phyloP scores from a whole-genome alignment of 2,329 filamentous ascomycete species.

The Gnomoniopsis sp. region DNA sequence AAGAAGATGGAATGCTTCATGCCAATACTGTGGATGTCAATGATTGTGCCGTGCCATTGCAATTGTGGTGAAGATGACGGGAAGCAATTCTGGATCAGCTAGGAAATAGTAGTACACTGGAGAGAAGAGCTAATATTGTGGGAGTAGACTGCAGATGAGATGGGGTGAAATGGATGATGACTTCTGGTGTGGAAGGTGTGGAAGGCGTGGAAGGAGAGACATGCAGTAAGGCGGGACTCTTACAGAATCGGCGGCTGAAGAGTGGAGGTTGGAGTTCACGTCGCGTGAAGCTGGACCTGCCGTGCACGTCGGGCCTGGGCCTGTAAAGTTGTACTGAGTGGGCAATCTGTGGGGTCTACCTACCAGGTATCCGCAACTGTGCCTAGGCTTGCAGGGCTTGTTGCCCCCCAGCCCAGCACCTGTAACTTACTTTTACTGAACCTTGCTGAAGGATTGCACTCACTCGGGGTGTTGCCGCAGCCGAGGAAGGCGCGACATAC shows the following conservation, averaged over 20 bases:
- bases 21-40: constrained; percentile 2
- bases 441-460: no score
- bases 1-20: not conserved
- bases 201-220: not conserved
- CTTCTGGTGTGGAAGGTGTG: not conserved
- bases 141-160: not conserved
- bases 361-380: no score
- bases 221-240: not conserved
- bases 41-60: constrained; percentile 4
- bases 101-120: not conserved
- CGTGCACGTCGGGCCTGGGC: no score
- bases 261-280: not conserved
- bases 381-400: not conserved
- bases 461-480: no score
- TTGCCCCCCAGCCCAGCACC: no score
- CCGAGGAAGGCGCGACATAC: not conserved
- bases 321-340: no score
- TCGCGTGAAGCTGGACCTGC: not conserved
- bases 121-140: not conserved
- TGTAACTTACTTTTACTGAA: no score
- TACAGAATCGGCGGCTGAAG: not conserved
- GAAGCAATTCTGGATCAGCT: not conserved
- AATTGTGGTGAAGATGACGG: not conserved
- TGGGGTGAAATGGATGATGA: not conserved
- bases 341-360: no score